Evolutionary conservation across 345 rosid genomes (phyloP).

Genomic region (Reutealis trisperma): DNA sequence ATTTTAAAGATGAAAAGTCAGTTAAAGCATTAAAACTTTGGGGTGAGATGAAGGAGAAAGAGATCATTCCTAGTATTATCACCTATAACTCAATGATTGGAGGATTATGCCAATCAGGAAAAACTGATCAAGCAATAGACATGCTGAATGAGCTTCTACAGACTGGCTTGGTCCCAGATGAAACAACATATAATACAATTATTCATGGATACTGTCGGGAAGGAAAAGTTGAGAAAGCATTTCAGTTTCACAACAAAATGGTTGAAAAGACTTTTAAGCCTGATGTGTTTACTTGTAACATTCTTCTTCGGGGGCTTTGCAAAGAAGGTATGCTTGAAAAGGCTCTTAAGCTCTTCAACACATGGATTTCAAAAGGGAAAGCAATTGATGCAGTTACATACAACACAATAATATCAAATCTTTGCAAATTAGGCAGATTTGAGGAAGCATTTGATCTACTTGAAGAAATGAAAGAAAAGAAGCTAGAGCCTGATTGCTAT

Average conservation of each 20-base stretch:
- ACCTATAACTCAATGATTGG: slow-evolving; percentile 70
- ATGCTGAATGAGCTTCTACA: slow-evolving; percentile 67
- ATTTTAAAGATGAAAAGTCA: slow-evolving; percentile 51
- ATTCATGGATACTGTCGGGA: slow-evolving; percentile 74
- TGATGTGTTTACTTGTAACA: slow-evolving; percentile 58
- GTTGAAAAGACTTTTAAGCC: slow-evolving; percentile 49
- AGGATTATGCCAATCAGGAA: slow-evolving; percentile 69
- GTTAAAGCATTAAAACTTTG: slow-evolving; percentile 62
- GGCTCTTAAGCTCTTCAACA: slow-evolving; percentile 74
- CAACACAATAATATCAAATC: slow-evolving; percentile 74
- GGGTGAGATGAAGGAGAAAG: slow-evolving; percentile 79
- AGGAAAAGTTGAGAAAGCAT: slow-evolving; percentile 73
- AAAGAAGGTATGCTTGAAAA: slow-evolving; percentile 71
- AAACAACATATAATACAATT: slow-evolving; percentile 65
- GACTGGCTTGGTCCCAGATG: slow-evolving; percentile 64
- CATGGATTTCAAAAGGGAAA: slow-evolving; percentile 62
- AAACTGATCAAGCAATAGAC: slow-evolving; percentile 63
- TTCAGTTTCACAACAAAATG: slow-evolving; percentile 74
- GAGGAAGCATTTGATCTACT: slow-evolving; percentile 72
- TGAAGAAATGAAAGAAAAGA: slow-evolving; percentile 64
- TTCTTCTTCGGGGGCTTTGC: slow-evolving; percentile 82
- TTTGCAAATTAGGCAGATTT: slow-evolving; percentile 65
- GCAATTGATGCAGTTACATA: slow-evolving; percentile 64
- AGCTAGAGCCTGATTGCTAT: slow-evolving; percentile 62
- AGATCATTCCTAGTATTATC: slow-evolving; percentile 57